These are phyloP conservation scores for Tetrastigma voinierianum DNA, from an alignment of 164 flowering plant genomes.

Conservation along the genomic window DNA sequence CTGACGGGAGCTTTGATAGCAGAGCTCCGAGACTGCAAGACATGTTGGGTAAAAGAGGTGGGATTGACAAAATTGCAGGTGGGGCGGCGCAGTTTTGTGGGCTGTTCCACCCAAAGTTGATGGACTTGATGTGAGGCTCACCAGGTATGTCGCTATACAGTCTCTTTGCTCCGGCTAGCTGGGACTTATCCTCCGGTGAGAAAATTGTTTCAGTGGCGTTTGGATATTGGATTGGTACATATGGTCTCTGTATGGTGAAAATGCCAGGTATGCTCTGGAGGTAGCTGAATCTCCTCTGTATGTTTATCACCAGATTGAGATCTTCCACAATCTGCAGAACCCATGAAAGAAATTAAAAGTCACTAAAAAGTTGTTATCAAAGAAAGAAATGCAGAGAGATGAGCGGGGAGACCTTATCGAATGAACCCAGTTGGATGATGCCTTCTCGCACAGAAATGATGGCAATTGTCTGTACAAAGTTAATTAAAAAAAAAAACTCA, in stretches of 20 bases:
- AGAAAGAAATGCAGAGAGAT: not conserved
- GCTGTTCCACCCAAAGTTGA: constrained; percentile 56
- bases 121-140: constrained; percentile 34
- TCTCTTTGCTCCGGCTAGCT: constrained; percentile 42
- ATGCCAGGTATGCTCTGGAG: constrained; percentile 67
- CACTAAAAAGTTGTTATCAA: not conserved
- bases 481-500: not conserved
- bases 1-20: constrained; percentile 36
- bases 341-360: not conserved
- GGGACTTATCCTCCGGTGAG: constrained; percentile 25
- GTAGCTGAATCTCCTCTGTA: constrained; percentile 74
- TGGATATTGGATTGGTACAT: constrained; percentile 35
- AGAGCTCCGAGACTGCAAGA: constrained; percentile 51
- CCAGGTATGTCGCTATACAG: constrained; percentile 19
- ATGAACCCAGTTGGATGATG: constrained; percentile 76
- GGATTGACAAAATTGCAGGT: constrained; percentile 41
- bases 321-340: constrained; percentile 58
- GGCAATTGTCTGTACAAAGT: constrained; percentile 57
- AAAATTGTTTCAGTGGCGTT: constrained; percentile 15
- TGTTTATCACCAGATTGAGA: constrained; percentile 61
- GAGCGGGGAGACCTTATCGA: constrained; percentile 48
- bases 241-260: constrained; percentile 61
- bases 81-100: constrained; percentile 30
- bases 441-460: constrained; percentile 80
- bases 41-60: constrained; percentile 47